Conservation (phyloP, 805 yeast species). For the Scheffersomyces lignosus region DNA sequence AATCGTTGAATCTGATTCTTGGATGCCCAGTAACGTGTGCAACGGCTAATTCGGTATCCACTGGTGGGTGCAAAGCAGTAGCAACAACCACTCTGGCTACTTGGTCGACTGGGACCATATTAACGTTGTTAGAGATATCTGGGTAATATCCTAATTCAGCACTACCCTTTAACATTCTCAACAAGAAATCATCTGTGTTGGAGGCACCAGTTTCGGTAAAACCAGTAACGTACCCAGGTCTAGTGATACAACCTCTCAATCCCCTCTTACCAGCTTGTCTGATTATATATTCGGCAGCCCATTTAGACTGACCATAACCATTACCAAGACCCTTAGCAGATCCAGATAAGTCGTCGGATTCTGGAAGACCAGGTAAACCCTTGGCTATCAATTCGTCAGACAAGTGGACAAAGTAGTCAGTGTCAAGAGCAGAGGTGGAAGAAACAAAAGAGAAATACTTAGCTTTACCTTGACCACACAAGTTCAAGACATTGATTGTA, state of each 20-base stretch:
- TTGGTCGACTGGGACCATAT: conserved; percentile 98
- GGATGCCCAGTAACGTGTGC: conserved; percentile 99
- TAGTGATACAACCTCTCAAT: conserved; percentile 79
- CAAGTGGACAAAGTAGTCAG: conserved; percentile 71
- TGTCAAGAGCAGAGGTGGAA: conserved; percentile 90
- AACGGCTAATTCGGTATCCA: conserved; percentile 55
- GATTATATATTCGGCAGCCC: conserved; percentile 92
- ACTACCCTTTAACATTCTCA: conserved; percentile 94
- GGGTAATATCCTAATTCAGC: conserved; percentile 86
- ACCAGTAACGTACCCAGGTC: conserved; percentile 97
- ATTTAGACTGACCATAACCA: conserved; percentile 97
- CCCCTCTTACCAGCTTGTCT: conserved; percentile 89
- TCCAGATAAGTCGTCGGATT: conserved; percentile 80
- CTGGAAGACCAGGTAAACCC: conserved; percentile 75
- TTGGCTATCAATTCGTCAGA: conserved; percentile 67
- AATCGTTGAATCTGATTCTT: conserved; percentile 76
- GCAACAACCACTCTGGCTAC: conserved; percentile 92
- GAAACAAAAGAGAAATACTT: conserved; percentile 90
- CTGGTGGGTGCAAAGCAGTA: conserved; percentile 75
- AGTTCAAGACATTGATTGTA: conserved; percentile 77
- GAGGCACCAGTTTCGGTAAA: conserved; percentile 80
- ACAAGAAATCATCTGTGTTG: conserved; percentile 93
- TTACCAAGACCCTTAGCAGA: conserved; percentile 79
- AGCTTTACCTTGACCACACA: conserved; percentile 78
- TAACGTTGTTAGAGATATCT: conserved; percentile 80